phyloP scores from a whole-genome alignment of 2,329 filamentous ascomycete species.

The Mycosphaerella sp. region DNA sequence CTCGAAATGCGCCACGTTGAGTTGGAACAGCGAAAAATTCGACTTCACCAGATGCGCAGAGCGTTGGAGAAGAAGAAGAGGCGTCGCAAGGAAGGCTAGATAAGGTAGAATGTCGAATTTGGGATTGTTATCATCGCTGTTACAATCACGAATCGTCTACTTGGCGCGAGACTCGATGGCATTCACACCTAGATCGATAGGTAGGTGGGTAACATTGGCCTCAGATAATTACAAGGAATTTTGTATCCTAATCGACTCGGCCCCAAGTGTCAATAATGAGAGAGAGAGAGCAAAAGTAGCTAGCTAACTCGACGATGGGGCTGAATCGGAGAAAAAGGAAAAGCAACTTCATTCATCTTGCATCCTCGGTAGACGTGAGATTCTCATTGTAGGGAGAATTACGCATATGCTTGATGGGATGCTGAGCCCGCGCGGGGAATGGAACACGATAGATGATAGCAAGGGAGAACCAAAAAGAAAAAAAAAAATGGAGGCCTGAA shows the following conservation, averaged over 20 bases:
- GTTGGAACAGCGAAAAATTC: too few relatives aligned
- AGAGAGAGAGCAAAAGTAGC: background rate
- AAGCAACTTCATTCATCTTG: conserved; percentile 11
- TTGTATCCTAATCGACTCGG: conserved; percentile 4
- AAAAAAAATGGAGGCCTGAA: background rate
- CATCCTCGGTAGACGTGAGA: conserved; percentile 13
- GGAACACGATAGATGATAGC: background rate
- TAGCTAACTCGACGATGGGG: background rate
- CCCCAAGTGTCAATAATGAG: background rate
- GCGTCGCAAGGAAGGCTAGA: too few relatives aligned
- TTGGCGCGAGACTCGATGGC: too few relatives aligned
- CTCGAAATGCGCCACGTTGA: too few relatives aligned
- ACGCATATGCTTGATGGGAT: conserved; percentile 18
- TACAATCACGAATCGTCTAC: too few relatives aligned
- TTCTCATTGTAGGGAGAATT: conserved; percentile 10
- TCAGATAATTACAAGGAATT: background rate
- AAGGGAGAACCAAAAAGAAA: background rate
- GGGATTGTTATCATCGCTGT: too few relatives aligned
- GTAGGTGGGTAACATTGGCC: background rate
- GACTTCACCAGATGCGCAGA: too few relatives aligned
- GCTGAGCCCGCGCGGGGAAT: background rate
- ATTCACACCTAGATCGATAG: too few relatives aligned
- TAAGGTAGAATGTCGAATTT: too few relatives aligned
- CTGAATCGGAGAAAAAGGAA: conserved; percentile 7
- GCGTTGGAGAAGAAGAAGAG: too few relatives aligned